Evolutionary conservation across 148 eudicot genomes (phyloP), one percentile per base, ranked within the genome.

Genomic region (Arctostaphylos glauca): DNA sequence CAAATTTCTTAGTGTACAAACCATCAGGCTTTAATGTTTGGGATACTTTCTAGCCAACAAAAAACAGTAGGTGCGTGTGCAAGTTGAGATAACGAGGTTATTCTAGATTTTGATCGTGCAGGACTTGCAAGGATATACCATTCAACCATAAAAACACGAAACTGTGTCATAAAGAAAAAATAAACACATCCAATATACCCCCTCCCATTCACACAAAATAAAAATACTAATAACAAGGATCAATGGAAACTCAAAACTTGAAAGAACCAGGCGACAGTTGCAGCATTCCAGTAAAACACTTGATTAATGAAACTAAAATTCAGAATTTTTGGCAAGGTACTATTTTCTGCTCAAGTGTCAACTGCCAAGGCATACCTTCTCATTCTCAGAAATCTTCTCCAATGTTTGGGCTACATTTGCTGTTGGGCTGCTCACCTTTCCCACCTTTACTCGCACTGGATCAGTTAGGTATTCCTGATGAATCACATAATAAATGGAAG

Each of bases 401-500:
- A 89, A 78, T 48, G 15, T 71, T 81, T 89, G 92, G 68, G 87
- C 81, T n/a, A 89, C 92, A 86, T 87, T 87, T 75, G 88, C 87
- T 74, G 92, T 86, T 44, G 92, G 92, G 87, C 87, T 89, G 53
- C 92, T 89, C 44, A 89, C 92, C 81, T 88, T 88, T 83, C 92
- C 92, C 78, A 89, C 92, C 72, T 86, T 89, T 79, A 89, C 87
- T 76, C 82, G 90, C 76, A 89, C 92, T n/a, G 92, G 92, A 86
- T 87, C 77, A 54, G 87, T 86, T 58, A 89, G 67, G 80, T 89
- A 88, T 59, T 87, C 92, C 92, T 89, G 71, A 74, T 73, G 68
- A 56, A 25, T 84, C 53, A 5, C 19, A 76, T 18, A 76, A 56
- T 18, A 48, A 23, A 55, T 5, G 25, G 44, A 78, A 75, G 53